Evolutionary conservation across 495 filamentous ascomycete species (phyloP).

Genomic region (Aspergillus diversus): DNA sequence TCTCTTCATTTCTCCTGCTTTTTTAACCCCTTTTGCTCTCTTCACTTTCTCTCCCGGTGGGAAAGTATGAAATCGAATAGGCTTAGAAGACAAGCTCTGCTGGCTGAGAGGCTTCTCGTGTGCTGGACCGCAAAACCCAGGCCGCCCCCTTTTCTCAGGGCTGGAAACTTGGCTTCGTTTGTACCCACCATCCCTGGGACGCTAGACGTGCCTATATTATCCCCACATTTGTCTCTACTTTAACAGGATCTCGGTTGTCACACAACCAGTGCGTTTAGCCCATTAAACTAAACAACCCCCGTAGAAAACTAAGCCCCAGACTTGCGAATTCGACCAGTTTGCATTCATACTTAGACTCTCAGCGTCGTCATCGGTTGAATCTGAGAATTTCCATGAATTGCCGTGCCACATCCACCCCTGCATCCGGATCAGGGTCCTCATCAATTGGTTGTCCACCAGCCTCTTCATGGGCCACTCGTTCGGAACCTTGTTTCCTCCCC

Average conservation of each 20-base stretch:
- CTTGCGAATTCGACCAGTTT: not conserved
- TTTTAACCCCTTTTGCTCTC: not conserved
- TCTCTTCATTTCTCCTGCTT: slow-evolving; percentile 1
- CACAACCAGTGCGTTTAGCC: no score
- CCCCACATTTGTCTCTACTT: no score
- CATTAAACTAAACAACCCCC: not conserved
- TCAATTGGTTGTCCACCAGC: slow-evolving; percentile 19
- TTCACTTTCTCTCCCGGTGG: not conserved
- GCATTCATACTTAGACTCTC: not conserved
- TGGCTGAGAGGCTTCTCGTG: no score
- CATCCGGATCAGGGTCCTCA: slow-evolving; percentile 42
- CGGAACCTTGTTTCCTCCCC: slow-evolving; percentile 10
- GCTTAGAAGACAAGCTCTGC: no score
- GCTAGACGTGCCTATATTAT: no score
- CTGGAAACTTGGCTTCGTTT: no score
- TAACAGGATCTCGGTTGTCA: no score
- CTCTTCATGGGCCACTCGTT: not conserved
- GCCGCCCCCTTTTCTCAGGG: no score
- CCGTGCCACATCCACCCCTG: slow-evolving; percentile 49
- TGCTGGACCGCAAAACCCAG: no score
- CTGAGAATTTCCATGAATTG: slow-evolving; percentile 54
- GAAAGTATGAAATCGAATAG: not conserved
- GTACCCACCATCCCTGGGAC: no score
- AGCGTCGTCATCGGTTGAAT: slow-evolving; percentile 43
- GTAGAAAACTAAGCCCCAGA: not conserved